These are phyloP conservation scores for Spencermartinsiella europaea DNA, from an alignment of 805 yeast genomes.

Conservation along the genomic window DNA sequence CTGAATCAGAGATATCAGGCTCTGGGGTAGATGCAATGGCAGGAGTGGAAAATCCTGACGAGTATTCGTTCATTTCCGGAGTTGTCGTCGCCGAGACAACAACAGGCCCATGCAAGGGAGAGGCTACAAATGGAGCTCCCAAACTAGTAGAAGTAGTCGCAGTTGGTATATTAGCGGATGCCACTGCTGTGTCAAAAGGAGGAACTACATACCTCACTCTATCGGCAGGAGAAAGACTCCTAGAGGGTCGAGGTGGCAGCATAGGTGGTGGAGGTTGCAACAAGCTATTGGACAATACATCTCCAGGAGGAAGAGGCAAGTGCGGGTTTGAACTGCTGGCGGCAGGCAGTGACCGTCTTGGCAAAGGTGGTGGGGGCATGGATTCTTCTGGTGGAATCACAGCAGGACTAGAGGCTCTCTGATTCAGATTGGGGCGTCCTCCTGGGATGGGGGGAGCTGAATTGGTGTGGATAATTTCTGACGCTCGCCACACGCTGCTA, in stretches of 20 bases:
- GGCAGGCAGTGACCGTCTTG: slow-evolving; percentile 3
- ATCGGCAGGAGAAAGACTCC: slow-evolving; percentile 4
- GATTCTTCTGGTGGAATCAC: background rate
- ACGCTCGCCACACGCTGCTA: too few species aligned
- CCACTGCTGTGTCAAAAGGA: background rate
- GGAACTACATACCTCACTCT: slow-evolving; percentile 1
- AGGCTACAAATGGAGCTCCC: too few species aligned
- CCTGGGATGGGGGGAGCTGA: too few species aligned
- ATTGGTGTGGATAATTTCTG: too few species aligned
- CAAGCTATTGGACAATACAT: background rate
- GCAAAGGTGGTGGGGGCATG: slow-evolving; percentile 4
- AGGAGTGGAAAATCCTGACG: background rate
- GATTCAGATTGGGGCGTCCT: too few species aligned
- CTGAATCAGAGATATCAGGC: slow-evolving; percentile 3
- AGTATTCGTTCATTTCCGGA: slow-evolving; percentile 4
- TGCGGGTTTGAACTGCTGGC: slow-evolving; percentile 6
- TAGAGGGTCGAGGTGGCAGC: slow-evolving; percentile 9
- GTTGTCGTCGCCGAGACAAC: background rate
- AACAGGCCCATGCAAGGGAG: too few species aligned
- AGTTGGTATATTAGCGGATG: background rate
- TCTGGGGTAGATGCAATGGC: background rate
- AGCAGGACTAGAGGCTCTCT: too few species aligned
- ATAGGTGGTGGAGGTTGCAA: slow-evolving; percentile 1
- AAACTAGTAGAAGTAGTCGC: too few species aligned
- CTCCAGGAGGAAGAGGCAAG: background rate